Conservation (phyloP, 2,329 filamentous ascomycete genomes). For the Cladophialophora psammophila region DNA sequence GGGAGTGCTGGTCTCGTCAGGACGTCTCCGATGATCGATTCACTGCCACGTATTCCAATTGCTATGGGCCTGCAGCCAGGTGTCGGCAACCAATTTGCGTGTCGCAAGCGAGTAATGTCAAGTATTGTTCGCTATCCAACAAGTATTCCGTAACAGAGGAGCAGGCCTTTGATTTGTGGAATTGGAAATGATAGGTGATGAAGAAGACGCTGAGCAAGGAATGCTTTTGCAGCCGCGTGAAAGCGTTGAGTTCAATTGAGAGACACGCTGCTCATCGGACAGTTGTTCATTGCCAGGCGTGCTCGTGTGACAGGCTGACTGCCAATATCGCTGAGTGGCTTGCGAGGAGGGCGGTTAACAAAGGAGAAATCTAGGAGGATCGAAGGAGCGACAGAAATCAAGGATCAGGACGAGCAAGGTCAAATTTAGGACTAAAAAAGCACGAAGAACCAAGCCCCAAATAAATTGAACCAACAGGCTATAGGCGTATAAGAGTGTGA, state of each 20-base stretch:
- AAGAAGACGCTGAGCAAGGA: conserved; percentile 6
- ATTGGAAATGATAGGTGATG: neutral
- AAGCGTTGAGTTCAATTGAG: neutral
- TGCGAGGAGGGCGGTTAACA: conserved; percentile 29
- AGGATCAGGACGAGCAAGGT: conserved; percentile 14
- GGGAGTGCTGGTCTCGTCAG: neutral
- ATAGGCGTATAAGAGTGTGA: conserved; percentile 24
- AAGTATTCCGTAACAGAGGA: neutral
- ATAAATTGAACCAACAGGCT: conserved; percentile 5
- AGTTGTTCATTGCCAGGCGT: conserved; percentile 21
- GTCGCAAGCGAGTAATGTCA: neutral
- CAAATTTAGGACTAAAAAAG: conserved; percentile 12
- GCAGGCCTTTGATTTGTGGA: neutral
- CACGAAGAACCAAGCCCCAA: conserved; percentile 11
- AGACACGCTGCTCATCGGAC: conserved; percentile 14
- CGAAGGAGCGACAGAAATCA: conserved; percentile 31
- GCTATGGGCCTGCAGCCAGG: neutral
- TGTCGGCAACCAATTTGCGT: conserved; percentile 4
- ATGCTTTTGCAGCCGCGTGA: neutral
- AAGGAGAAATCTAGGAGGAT: conserved; percentile 32
- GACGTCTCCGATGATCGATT: neutral
- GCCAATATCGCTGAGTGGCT: conserved; percentile 29
- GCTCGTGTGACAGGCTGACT: conserved; percentile 29
- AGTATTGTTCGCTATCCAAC: conserved; percentile 4
- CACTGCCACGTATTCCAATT: neutral